phyloP scores from a whole-genome alignment of 2,329 filamentous ascomycete species.

The Nigrospora osmanthi region DNA sequence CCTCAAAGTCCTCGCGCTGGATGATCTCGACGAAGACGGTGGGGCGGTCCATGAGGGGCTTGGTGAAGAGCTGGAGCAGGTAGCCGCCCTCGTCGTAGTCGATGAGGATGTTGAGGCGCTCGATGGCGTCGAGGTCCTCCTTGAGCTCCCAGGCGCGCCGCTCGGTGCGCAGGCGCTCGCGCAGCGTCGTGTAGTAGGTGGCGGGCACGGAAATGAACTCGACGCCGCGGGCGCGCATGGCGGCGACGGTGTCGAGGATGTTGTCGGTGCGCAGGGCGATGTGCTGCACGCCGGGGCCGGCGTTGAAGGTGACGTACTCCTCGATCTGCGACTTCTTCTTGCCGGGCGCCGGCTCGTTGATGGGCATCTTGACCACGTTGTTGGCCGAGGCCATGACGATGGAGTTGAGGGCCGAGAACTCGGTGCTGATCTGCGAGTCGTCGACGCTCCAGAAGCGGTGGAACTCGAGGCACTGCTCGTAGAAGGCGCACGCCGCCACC shows the following conservation, averaged over 20 bases:
- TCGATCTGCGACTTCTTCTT: constrained; percentile 94
- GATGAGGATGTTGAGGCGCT: constrained; percentile 78
- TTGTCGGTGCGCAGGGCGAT: constrained; percentile 78
- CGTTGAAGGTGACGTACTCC: constrained; percentile 86
- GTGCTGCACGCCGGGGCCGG: constrained; percentile 85
- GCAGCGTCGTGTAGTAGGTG: constrained; percentile 80
- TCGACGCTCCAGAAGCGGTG: constrained; percentile 98
- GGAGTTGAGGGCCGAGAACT: constrained; percentile 80
- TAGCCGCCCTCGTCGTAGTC: constrained; percentile 94
- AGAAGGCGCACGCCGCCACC: constrained; percentile 58
- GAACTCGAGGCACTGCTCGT: constrained; percentile 84
- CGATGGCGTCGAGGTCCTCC: constrained; percentile 72
- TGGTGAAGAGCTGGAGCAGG: constrained; percentile 67
- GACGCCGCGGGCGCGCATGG: constrained; percentile 77
- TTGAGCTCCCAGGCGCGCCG: constrained; percentile 55
- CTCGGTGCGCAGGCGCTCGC: constrained; percentile 60
- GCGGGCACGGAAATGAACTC: constrained; percentile 86
- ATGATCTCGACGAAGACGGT: constrained; percentile 97
- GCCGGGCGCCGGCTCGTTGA: constrained; percentile 88
- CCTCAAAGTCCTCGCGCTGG: constrained; percentile 81
- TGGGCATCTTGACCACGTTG: constrained; percentile 88
- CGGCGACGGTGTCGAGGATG: constrained; percentile 70
- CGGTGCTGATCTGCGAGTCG: constrained; percentile 85
- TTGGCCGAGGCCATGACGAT: constrained; percentile 86
- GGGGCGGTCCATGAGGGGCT: constrained; percentile 87